Base-by-base conservation (phyloP, 176 grass and related monocot genomes). In the Oryza coarctata region DNA sequence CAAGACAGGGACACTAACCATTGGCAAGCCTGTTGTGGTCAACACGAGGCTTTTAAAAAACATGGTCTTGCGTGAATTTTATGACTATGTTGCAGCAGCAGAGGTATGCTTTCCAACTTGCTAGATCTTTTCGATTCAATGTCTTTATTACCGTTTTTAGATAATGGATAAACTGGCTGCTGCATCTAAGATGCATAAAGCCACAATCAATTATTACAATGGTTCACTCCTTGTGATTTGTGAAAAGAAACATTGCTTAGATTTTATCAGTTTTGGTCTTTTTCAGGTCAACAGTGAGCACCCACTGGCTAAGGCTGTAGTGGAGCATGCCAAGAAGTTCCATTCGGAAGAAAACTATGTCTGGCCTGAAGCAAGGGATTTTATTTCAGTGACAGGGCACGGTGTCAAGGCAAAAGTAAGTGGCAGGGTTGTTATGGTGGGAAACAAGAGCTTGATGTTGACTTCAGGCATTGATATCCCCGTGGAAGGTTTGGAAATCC, bases 1-100 rank as follows among this genome's bases (percentile, higher is more conserved):
- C 69, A 95, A 98, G 82, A 98, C 96, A 73, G 96, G 96, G 71
- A 98, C 96, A 5, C 82, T 98, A 23, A 98, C 96, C 26, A 91
- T 84, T 12, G 96, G 96, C 77, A 93, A 93, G 70, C 90, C 96
- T 74, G 80, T 89, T 36, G 90, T 98, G 41, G 93, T 98, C 77
- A 88, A 65, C 62, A 95, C 88, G 32, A 93, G 72, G 70, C 86
- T 98, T 38, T 77, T 98, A 2, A 95, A 90, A 89, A 93, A 94
- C 64, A 95, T 93, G 85, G 85, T 86, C 61, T 87, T 93, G 57
- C 81, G 85, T 28, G 95, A 98, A 32, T 98, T 98, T 63, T 98
- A 95, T 67, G 87, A 91, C 61, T 82, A 80, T 32, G 82, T 86
- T 66, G 90, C 92, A 41, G 81, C 90, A 63, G 90, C 85, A 77